Evolutionary conservation across 1,284 basidiomycete species (phyloP), one percentile per base, ranked within the genome.

Genomic region (Tilletia indica): DNA sequence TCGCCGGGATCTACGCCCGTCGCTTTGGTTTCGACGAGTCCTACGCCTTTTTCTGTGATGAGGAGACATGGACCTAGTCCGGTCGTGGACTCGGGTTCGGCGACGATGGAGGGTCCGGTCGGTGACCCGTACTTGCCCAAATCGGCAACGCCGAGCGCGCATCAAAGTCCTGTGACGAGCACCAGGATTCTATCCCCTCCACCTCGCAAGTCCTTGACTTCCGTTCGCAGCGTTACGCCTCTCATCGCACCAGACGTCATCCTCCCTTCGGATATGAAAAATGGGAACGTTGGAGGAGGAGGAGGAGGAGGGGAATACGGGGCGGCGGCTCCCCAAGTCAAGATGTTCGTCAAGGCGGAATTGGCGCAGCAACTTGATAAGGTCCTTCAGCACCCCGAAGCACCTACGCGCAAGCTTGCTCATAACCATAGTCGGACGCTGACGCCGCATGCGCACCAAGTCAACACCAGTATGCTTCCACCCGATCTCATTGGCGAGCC

Each of bases 321-420:
- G 8, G 19, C 51, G 21, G 51, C 21, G 19, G 6, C 6, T 19
- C 51, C 51, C 6, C 51, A n/a, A 8, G 21, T n/a, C 11, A 54
- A 54, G 51, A 19, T 54, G 19, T 54, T 25, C 19, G n/a, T 54
- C 19, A 54, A 54, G 16, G 51, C 51, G 8, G 51, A 54, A 19
- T 8, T 54, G 51, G 51, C 51, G n/a, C 51, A 54, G n/a, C 51
- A 19, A 25, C 51, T 54, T 19, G 51, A 54, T 25, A 6, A 54
- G 51, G 51, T 54, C 51, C 51, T 54, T 25, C 51, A 54, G 51
- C 51, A 54, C 21, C 51, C 51, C 19, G 51, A 54, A 19, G 51
- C 51, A 54, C 51, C 51, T 11, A 54, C 51, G 51, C 51, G 51
- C 51, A 54, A 54, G 51, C 16, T 54, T 11, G 51, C 51, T 6